Evolutionary conservation across 345 rosid species (phyloP), one percentile per base, ranked within the genome.

Genomic region (Triadica sebifera): DNA sequence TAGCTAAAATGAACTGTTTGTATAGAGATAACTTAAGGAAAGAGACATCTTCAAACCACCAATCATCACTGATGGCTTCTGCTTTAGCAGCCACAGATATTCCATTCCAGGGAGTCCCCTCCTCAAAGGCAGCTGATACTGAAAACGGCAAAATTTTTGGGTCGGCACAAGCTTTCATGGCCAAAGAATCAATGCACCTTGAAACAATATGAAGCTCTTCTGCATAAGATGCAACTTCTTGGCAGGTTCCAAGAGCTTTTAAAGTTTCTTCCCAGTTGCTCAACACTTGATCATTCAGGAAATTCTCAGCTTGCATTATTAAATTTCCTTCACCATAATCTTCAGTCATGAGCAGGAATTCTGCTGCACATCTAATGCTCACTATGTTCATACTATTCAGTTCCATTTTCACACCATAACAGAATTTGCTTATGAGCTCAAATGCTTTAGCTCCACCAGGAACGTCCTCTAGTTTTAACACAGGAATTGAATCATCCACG

Each of bases 31-130:
- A 70, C 6, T 79, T 76, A 5, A 93, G 95, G 70, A 75, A 73
- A 2, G 94, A 91, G 49, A 83, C 89, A 71, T 92, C 98, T 47
- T 88, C 89, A 38, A 83, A 89, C 99, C 99, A 94, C 99, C 98
- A 91, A 84, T 89, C 89, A 17, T 87, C 88, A 5, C 78, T 80
- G 8, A 79, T 45, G 3, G 78, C 15, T 24, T 69, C 84, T 38
- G 82, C 65, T 71, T 84, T 81, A 6, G 77, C 77, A 38, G 80
- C 38, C 56, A 79, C 22, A 10, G 87, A 57, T 74, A 92, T 89
- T 12, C 98, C 98, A 69, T 94, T 91, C 98, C 98, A 94, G 3
- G 76, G 74, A 16, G 65, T 50, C 9, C 12, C 65, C 51, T 84
- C 81, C 10, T 43, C 47, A 43, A 43, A 3, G 47, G 10, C 47